Evolutionary conservation across 2,329 filamentous ascomycete genomes (phyloP).

Genomic region (Raffaelea albimanens): DNA sequence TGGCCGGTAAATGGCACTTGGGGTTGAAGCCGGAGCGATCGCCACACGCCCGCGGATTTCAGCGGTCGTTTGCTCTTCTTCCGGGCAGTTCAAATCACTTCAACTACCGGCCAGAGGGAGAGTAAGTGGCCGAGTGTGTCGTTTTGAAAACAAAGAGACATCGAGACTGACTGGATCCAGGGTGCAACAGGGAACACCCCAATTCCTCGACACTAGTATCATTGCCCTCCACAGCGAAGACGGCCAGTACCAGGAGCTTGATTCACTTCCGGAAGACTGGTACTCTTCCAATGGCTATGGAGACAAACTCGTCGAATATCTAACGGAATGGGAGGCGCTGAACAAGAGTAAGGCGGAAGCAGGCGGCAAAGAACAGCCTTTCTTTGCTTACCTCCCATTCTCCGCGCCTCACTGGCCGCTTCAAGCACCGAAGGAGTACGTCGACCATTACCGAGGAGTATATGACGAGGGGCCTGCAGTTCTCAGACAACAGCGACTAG

Average conservation of each 20-base stretch:
- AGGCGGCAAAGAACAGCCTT: constrained; percentile 37
- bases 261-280: constrained; percentile 29
- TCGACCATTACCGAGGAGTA: constrained; percentile 47
- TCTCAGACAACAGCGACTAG: constrained; percentile 41
- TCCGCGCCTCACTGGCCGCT: constrained; percentile 56
- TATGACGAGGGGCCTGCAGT: constrained; percentile 53
- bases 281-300: constrained; percentile 45
- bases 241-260: constrained; percentile 12
- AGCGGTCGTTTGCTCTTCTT: no score
- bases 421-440: constrained; percentile 45
- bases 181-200: no score
- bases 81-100: no score
- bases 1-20: no score
- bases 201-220: constrained; percentile 28
- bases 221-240: constrained; percentile 29
- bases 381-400: no score
- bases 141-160: no score
- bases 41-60: no score
- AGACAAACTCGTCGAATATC: constrained; percentile 40
- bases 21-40: no score
- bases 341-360: no score
- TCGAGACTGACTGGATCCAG: no score
- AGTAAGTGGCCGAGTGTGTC: no score
- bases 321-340: constrained; percentile 37
- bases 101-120: no score